phyloP scores from a whole-genome alignment of 1,139 yeast species.

The Candida glucosophila region DNA sequence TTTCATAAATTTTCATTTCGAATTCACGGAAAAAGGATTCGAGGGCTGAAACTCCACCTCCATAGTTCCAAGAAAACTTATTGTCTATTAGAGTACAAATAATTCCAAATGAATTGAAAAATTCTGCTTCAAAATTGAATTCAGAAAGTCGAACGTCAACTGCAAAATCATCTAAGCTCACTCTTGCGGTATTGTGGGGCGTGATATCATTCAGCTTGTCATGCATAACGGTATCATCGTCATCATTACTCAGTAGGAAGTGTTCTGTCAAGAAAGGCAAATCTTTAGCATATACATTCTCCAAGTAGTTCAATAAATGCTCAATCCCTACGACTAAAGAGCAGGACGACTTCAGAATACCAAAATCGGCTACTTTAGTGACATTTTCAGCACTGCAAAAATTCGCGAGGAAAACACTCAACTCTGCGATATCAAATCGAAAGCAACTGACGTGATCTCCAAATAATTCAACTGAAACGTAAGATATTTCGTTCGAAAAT shows the following conservation, averaged over 20 bases:
- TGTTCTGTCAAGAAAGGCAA: neutral
- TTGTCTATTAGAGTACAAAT: slow-evolving; percentile 12
- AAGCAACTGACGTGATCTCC: too few species aligned
- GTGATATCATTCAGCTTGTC: neutral
- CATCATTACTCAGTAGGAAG: neutral
- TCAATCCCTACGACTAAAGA: neutral
- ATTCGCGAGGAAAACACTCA: too few species aligned
- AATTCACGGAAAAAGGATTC: slow-evolving; percentile 16
- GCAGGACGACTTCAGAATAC: too few species aligned
- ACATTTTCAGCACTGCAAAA: too few species aligned
- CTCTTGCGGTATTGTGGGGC: too few species aligned
- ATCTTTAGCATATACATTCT: neutral
- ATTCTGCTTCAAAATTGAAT: slow-evolving; percentile 13
- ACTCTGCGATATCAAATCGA: too few species aligned
- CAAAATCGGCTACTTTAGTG: too few species aligned
- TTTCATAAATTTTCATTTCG: slow-evolving; percentile 6
- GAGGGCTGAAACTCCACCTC: slow-evolving; percentile 10
- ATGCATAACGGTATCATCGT: neutral
- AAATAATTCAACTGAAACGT: too few species aligned
- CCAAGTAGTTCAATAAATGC: neutral
- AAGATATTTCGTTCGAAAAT: too few species aligned
- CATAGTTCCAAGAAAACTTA: slow-evolving; percentile 8
- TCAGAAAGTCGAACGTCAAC: slow-evolving; percentile 13
- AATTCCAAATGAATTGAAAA: slow-evolving; percentile 12
- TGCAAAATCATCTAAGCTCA: slow-evolving; percentile 9